These are phyloP conservation scores for Fraxinus platypoda DNA, from an alignment of 305 asterid species.

Conservation along the genomic window DNA sequence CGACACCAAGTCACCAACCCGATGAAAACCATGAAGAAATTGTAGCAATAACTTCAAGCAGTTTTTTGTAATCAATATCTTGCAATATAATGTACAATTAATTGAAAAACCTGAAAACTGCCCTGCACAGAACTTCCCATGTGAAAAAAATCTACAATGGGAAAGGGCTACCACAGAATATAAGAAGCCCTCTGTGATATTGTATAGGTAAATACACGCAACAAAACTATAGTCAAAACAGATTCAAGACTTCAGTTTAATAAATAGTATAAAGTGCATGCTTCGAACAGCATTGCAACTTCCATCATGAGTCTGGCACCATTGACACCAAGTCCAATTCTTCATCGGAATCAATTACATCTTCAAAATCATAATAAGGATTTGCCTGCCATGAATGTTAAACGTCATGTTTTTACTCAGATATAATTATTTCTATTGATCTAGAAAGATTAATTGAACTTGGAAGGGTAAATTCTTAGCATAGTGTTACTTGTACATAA, in stretches of 20 bases:
- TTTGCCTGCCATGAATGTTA: constrained; percentile 52
- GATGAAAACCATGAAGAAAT: neutral
- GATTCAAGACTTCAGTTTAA: constrained; percentile 10
- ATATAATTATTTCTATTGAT: neutral
- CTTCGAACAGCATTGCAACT: constrained; percentile 20
- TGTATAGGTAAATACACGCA: constrained; percentile 18
- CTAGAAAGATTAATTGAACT: neutral
- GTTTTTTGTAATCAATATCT: neutral
- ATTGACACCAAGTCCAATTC: constrained; percentile 82
- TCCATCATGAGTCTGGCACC: constrained; percentile 50
- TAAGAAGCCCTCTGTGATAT: neutral
- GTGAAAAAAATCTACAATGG: constrained; percentile 12
- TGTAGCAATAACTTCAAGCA: neutral
- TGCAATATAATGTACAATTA: constrained; percentile 18
- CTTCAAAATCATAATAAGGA: constrained; percentile 79
- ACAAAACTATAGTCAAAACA: constrained; percentile 1
- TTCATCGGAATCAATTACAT: constrained; percentile 84
- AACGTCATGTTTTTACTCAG: neutral
- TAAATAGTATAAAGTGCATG: neutral
- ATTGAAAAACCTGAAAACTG: neutral
- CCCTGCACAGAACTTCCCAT: constrained; percentile 17
- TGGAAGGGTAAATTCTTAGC: neutral
- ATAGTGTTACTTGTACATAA: no score
- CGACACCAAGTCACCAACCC: neutral
- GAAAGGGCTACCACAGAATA: constrained; percentile 17